Base-by-base conservation (phyloP, 352 stramenopile species). In the Saprolegnia diclina region DNA sequence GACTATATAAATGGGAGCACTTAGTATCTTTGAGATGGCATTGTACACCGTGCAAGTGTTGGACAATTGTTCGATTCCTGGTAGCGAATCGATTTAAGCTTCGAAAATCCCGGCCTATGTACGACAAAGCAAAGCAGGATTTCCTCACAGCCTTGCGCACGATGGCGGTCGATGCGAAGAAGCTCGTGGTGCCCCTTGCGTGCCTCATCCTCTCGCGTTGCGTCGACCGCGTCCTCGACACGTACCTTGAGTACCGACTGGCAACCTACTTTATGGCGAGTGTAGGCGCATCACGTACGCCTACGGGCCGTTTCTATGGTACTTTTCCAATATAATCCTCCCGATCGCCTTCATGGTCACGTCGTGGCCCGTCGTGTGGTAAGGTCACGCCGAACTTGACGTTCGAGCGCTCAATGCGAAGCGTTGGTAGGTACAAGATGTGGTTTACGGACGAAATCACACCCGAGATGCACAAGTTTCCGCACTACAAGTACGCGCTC, bases 161-260 rank as follows among this genome's bases (percentile, higher is more conserved):
- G 16, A 59, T 59, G 52, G 35, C 24, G 13, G 24, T 3, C 19
- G 52, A 59, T 24, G 35, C 24, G 35, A 59, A 59, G 24, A 91
- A 91, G 75, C 80, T 94, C 56, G 86, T 81, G 21, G 63, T 91
- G 59, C 81, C 84, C 65, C 80, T 92, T 52, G 81, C 81, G 71
- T 72, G 88, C 53, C 77, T 92, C 55, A 91, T 94, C 65, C 77
- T 80, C 56, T 81, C 83, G 64, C 83, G 84, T 52, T 94, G 86
- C 45, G 84, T 91, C 21, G 86, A 94, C 67, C 86, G 86, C 65
- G 83, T 94, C 45, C 75, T 94, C 19, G 91, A 94, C 77, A 94
- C 86, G 86, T 94, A 74, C 57, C 83, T 87, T 10, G 6, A 62
- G 13, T 21, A 53, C 5, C 4, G 29, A 35, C 29, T 35, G 29